Percentiles rank a stretch among this genome's conserved stretches.
phyloP scores from a whole-genome alignment of 306 rosid genomes.

The Lathyrus oleraceus region DNA sequence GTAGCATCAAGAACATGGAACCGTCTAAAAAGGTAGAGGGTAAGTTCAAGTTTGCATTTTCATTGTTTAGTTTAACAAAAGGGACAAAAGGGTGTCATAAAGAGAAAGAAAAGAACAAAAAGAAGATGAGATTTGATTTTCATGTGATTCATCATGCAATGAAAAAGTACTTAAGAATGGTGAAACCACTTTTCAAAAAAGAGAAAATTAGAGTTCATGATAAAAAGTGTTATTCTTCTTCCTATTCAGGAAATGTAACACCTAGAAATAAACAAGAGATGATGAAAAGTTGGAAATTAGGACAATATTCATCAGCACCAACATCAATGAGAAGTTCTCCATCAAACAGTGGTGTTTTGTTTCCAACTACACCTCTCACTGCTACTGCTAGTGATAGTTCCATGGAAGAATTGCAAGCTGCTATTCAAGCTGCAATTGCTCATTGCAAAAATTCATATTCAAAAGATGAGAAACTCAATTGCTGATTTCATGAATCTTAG shows the following conservation, averaged over 20 bases:
- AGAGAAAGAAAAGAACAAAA: conserved; percentile 48
- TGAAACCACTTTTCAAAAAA: conserved; percentile 58
- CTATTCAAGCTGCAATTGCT: conserved; percentile 98
- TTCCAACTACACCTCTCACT: conserved; percentile 51
- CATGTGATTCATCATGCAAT: conserved; percentile 58
- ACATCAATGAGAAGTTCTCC: conserved; percentile 94
- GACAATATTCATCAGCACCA: conserved; percentile 76
- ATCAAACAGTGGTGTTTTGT: conserved; percentile 75
- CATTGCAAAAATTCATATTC: conserved; percentile 90
- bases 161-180: conserved; percentile 66
- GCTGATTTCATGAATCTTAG: conserved; percentile 20
- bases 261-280: conserved; percentile 37
- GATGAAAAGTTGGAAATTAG: conserved; percentile 40
- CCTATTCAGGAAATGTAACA: conserved; percentile 46
- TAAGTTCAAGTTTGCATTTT: conserved; percentile 64
- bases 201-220: conserved; percentile 45
- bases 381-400: conserved; percentile 71
- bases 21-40: conserved; percentile 31
- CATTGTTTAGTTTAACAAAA: conserved; percentile 54
- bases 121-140: conserved; percentile 47
- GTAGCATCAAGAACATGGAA: conserved; percentile 21
- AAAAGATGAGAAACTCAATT: conserved; percentile 54
- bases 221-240: conserved; percentile 39
- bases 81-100: conserved; percentile 53
- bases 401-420: conserved; percentile 95